Base-by-base conservation (phyloP, 108 stramenopile genomes). In the Epithemia pelagica region DNA sequence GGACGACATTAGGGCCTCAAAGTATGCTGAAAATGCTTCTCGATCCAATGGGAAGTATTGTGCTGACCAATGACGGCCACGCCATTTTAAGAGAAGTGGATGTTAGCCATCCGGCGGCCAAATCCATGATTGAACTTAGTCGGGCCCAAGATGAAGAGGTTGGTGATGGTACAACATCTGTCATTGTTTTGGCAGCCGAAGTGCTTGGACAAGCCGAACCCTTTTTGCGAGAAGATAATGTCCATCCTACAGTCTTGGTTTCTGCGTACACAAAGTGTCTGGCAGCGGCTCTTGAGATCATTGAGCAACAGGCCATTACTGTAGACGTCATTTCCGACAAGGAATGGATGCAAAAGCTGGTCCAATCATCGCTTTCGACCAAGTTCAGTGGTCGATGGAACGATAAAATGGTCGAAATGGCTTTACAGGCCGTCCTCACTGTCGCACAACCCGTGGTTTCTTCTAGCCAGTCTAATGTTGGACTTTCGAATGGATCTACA, bases 41-140 rank as follows among this genome's bases (percentile, higher is more conserved):
- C 65, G 99, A 99, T 87, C 98, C 99, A 57, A 98, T 99, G 97
- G 99, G 99, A n/a, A 97, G 97, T 54, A 97, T 99, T 55, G 97
- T 99, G 56, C 96, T 99, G 78, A 99, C 99, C 68, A 99, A 99
- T 76, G 99, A 99, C 69, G 99, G 98, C n/a, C 95, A 99, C 74
- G 96, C 95, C 71, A 99, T 99, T 63, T 85, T 99, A 21, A 90
- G 99, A 21, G 96, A 99, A 68, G 92, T 99, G 37, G 99, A 99
- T 78, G 98, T 99, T 15, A 84, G 90, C n/a, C 99, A 99, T 73
- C 99, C 99, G 10, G 98, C 99, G 1, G 98, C 98, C 60, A 99
- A 99, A 78, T 91, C 89, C 73, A 99, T 99, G 98, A 98, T 99
- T 70, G 99, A 99, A 83, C 81, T 99, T 20, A 82, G 85, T 62